Evolutionary conservation across 139 green algal genomes (phyloP).

Genomic region (Ettlia oleoabundans): DNA sequence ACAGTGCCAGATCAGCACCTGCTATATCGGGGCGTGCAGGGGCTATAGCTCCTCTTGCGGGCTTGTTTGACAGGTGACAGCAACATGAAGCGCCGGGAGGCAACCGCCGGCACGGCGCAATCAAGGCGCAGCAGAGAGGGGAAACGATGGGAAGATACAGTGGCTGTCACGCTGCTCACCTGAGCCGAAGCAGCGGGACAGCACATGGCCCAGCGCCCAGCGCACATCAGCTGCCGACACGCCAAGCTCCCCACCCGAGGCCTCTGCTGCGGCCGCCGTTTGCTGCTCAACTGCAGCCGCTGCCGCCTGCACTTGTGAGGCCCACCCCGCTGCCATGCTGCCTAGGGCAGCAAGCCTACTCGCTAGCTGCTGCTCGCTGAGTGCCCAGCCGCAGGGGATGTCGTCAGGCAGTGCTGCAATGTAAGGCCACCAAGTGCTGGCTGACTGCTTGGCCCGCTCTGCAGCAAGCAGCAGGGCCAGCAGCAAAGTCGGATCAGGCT

Average conservation of each 20-base stretch:
- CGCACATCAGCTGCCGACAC: background rate
- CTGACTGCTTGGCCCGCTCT: background rate
- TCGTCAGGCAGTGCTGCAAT: background rate
- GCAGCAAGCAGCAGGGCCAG: conserved; percentile 19
- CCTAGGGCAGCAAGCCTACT: background rate
- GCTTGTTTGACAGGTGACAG: too few species aligned
- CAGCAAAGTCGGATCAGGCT: background rate
- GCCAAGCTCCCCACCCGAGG: background rate
- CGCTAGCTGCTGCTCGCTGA: background rate
- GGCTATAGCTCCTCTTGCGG: too few species aligned
- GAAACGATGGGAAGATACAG: too few species aligned
- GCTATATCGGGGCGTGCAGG: background rate
- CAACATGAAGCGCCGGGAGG: too few species aligned
- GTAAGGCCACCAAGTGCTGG: conserved; percentile 11
- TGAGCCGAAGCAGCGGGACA: conserved; percentile 24
- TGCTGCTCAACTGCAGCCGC: background rate
- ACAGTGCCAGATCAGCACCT: background rate
- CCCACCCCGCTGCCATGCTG: background rate
- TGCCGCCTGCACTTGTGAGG: background rate
- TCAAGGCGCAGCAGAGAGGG: too few species aligned
- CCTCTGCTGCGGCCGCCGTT: background rate
- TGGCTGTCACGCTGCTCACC: background rate
- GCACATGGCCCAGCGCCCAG: conserved; percentile 22
- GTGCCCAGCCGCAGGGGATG: conserved; percentile 3
- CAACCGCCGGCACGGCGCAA: too few species aligned